Conservation (phyloP, 2,329 filamentous ascomycete species). For the Pseudogymnoascus sp. region DNA sequence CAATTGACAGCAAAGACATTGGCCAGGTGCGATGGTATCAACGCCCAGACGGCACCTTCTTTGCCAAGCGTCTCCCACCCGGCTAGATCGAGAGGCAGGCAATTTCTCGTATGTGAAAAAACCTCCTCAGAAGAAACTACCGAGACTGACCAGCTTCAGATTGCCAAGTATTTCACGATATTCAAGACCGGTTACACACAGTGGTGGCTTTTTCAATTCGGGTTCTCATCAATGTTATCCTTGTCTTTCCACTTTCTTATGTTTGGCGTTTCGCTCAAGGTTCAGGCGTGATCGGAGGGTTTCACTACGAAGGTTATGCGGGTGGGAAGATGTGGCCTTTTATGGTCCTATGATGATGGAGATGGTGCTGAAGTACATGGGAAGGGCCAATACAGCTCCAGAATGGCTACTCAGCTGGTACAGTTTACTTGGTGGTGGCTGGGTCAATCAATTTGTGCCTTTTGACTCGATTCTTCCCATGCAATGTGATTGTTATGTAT, state of each 20-base stretch:
- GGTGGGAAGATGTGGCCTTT: background rate
- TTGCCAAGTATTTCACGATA: background rate
- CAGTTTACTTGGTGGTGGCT: background rate
- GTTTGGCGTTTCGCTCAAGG: background rate
- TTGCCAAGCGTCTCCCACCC: constrained; percentile 46
- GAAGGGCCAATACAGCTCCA: background rate
- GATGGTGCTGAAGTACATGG: background rate
- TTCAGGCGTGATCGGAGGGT: background rate
- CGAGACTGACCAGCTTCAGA: background rate
- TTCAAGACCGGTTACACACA: background rate
- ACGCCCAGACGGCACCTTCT: constrained; percentile 50
- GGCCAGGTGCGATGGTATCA: constrained; percentile 52
- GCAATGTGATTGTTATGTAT: too few relatives aligned
- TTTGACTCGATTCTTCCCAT: background rate
- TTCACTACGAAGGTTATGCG: background rate
- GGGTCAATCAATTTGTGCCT: background rate
- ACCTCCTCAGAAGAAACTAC: background rate
- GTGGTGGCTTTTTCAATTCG: background rate
- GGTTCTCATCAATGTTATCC: background rate
- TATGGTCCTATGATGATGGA: background rate
- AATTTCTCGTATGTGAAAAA: background rate
- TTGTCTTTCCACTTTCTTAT: background rate
- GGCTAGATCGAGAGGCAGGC: constrained; percentile 7
- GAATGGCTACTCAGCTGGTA: background rate
- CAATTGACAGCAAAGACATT: constrained; percentile 48